phyloP scores from a whole-genome alignment of 352 stramenopile genomes.

The Phytopythium mirpurense region DNA sequence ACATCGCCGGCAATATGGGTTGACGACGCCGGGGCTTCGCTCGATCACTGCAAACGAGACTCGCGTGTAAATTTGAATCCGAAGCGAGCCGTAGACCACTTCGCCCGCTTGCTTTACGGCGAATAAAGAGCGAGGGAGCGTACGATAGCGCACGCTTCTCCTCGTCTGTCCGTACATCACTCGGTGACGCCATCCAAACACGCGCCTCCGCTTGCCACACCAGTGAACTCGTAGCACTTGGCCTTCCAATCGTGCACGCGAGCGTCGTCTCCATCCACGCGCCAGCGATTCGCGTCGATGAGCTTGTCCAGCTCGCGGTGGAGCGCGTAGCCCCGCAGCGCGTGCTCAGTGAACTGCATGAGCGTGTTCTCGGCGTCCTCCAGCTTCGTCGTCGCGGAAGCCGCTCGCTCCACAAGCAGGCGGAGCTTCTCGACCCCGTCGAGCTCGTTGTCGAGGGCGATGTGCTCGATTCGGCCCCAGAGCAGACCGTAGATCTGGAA shows the following conservation, averaged over 20 bases:
- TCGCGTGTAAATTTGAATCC: too few relatives aligned
- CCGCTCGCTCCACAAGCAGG: background rate
- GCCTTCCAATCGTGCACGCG: background rate
- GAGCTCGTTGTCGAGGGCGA: background rate
- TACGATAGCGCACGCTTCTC: too few relatives aligned
- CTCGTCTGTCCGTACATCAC: background rate
- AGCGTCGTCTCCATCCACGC: background rate
- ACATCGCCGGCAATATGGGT: background rate
- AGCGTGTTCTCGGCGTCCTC: background rate
- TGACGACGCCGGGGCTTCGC: too few relatives aligned
- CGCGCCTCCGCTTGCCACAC: background rate
- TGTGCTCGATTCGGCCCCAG: background rate
- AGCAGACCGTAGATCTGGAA: background rate
- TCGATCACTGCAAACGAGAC: too few relatives aligned
- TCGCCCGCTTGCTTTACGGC: too few relatives aligned
- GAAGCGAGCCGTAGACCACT: too few relatives aligned
- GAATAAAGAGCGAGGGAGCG: too few relatives aligned
- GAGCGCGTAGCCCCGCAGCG: constrained; percentile 3
- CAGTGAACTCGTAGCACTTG: background rate
- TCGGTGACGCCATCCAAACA: too few relatives aligned
- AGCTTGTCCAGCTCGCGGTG: constrained; percentile 7
- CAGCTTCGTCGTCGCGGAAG: background rate
- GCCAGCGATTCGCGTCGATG: constrained; percentile 2
- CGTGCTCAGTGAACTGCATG: constrained; percentile 2
- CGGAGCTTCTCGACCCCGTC: background rate